Conservation (phyloP, 2,329 filamentous ascomycete genomes). For the Sarocladium kiliense region DNA sequence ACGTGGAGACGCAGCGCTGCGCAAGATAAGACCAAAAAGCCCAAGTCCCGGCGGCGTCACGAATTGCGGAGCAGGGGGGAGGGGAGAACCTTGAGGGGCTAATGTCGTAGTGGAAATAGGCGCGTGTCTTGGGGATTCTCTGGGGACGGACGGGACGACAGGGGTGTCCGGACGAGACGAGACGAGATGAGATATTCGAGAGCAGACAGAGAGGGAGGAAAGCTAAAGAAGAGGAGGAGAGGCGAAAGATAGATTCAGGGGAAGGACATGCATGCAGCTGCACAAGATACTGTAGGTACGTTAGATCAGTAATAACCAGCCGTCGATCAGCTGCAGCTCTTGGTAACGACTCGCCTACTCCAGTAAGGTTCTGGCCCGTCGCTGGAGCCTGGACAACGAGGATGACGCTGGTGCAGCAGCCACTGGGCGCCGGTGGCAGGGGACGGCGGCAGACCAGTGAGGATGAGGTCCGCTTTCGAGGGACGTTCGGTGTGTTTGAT, state of each 20-base stretch:
- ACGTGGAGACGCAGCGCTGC: background rate
- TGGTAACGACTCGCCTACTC: background rate
- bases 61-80: constrained; percentile 6
- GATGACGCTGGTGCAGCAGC: background rate
- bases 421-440: background rate
- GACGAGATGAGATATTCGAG: constrained; percentile 4
- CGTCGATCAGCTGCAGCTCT: constrained; percentile 4
- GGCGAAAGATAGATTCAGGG: background rate
- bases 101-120: constrained; percentile 2
- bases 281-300: too few species aligned
- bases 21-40: constrained; percentile 1
- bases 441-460: background rate
- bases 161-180: background rate
- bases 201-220: background rate
- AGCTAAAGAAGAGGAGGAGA: background rate
- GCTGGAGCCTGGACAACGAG: background rate
- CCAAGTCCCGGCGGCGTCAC: background rate
- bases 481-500: background rate
- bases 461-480: background rate
- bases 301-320: background rate
- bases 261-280: background rate
- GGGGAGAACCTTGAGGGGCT: constrained; percentile 8
- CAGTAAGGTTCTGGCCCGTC: background rate
- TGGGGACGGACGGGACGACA: background rate
- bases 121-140: background rate